Evolutionary conservation across 306 rosid species (phyloP), one percentile per base, ranked within the genome.

Genomic region (Ochetophila trinervis): DNA sequence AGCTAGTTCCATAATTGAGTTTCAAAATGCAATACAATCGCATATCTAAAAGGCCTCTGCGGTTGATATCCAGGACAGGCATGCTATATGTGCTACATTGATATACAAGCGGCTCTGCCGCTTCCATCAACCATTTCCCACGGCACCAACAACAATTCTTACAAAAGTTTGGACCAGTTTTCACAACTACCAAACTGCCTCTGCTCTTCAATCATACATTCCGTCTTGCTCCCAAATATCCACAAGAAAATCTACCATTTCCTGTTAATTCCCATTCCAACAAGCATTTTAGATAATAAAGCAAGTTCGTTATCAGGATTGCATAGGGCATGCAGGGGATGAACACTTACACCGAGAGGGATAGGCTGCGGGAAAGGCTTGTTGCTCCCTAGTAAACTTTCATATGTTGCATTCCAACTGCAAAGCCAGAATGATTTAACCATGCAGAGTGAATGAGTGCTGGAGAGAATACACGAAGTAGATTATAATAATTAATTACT

Each of bases 191-290:
- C 60, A 60, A 72, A 67, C 27, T 60, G 66, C 53, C 82, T 71
- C 75, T 51, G 60, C 22, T 40, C 22, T 16, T 86, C 85, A 91
- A 73, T 85, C 98, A 47, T 89, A 89, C 61, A 92, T 77, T 59
- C 96, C 98, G 51, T 92, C 98, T 70, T 90, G 91, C 74, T 92
- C 96, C 98, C 98, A 92, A 18, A 82, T 50, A 61, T 90, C 99
- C 74, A 86, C 99, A 56, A 90, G 96, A 78, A 93, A 93, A 81
- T 93, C 99, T 75, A 92, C 89, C 98, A 92, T 92, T 87, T 89
- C 99, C 97, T 93, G 79, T 34, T 55, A 23, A 58, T 60, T 59
- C 57, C 55, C 64, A 55, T 35, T 71, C 56, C 54, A 16, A 62
- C 8, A 53, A 15, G 20, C 35, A 30, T 15, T 21, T 17, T 22